Evolutionary conservation across 176 grass and related monocot species (phyloP), one percentile per base, ranked within the genome.

Genomic region (Rhipidocladum racemiflorum): DNA sequence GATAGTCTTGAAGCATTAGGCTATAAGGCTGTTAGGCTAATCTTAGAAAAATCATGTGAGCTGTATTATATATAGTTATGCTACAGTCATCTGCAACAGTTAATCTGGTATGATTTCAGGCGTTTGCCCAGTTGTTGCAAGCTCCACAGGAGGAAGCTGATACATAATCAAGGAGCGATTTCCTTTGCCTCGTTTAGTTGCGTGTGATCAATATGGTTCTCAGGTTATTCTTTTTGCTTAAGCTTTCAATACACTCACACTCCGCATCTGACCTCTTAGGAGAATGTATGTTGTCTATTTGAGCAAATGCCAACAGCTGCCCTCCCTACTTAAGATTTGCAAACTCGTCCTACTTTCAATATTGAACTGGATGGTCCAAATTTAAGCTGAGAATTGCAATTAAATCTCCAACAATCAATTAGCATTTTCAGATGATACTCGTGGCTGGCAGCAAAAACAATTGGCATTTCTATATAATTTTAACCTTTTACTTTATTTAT

Each of bases 201-300:
- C 92, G 63, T 97, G 95, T 15, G 92, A 97, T 85, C 95, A 97
- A 90, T 84, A 97, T 83, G 92, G 95, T 60, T 97, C 92, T 77
- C 95, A 97, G 95, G 95, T 97, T 63, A 88, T 55, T 72, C 32
- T 70, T 24, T 28, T 68, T 74, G n/a, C 38, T 57, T 54, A 49
- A 67, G 25, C 35, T 68, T 44, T 71, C 36, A 45, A 23, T 34
- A 72, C 28, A 49, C 6, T 15, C 4, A 34, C 32, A 34, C 32
- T 3, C 36, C 34, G 9, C 42, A 75, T 50, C 43, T 59, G 10
- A 23, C 10, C 3, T 61, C 12, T 72, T 70, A 64, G 28, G 61
- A 75, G 27, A 39, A 79, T 78, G 35, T 54, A 29, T 49, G 24
- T 18, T 20, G 66, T 50, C 20, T 66, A 35, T 51, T 84, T 18